Evolutionary conservation across 495 filamentous ascomycete genomes (phyloP), one percentile per base, ranked within the genome.

Genomic region (Hypoxylon lienhwacheense): DNA sequence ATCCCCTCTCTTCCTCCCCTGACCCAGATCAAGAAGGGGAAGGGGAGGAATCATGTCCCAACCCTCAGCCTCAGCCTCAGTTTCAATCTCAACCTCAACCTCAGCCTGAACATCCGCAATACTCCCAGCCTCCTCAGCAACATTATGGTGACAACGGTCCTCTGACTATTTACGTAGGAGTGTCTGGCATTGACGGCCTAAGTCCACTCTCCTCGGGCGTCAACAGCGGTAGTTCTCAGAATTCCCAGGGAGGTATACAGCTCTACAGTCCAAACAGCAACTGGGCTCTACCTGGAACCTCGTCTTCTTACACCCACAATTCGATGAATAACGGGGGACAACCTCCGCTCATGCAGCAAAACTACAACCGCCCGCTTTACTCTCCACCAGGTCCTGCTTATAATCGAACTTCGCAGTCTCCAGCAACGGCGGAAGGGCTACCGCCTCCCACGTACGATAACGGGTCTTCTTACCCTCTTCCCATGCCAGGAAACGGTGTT

Each of bases 171-270:
- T 53, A 49, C 21, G 40, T 65, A 75, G 73, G 73, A 61, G 67
- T 62, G 55, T 50, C 67, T 42, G 73, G 81, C n/a, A 77, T 77
- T 43, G 87, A 91, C 52, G 75, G 77, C 28, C 66, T 85, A 41
- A 84, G 78, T 61, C 82, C 85, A 17, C 66, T 78, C 47, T 75
- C 78, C n/a, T 77, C 85, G 8, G 78, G 79, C 50, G 61, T 84
- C 3, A 77, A 79, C 64, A 81, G 70, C 52, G 73, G 70, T 55
- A 78, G 72, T 59, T 76, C 81, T n/a, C 70, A 72, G 17, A 65
- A 73, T 53, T 77, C 80, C 12, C 75, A 73, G 17, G 71, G 67
- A 54, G 78, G 68, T 47, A 75, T 63, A 63, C 75, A 55, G 47
- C 70, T 49, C n/a, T 76, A 58, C 56, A 73, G 71, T 41, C 77